These are phyloP conservation scores for Verticillium zaregamsianum DNA, from an alignment of 2,329 filamentous ascomycete species.

Conservation along the genomic window DNA sequence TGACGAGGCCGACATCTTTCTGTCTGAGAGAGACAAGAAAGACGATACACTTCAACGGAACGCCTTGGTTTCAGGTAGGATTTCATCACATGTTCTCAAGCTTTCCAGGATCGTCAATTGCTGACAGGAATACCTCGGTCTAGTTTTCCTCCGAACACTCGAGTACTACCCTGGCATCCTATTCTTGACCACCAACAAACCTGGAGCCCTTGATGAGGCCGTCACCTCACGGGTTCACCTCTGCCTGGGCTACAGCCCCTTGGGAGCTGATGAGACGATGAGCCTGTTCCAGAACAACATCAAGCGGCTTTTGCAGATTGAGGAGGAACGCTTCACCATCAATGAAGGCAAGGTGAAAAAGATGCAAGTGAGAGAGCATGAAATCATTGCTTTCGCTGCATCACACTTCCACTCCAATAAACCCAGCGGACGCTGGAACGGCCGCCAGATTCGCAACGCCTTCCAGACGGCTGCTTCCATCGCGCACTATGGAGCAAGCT, in stretches of 20 bases:
- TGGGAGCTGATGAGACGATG: not conserved
- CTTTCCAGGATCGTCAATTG: no score
- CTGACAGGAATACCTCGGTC: not conserved
- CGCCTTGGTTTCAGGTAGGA: constrained; percentile 17
- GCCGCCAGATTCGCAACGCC: constrained; percentile 32
- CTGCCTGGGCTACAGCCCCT: constrained; percentile 15
- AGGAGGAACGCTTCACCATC: not conserved
- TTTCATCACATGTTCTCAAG: not conserved
- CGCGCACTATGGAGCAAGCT: constrained; percentile 22
- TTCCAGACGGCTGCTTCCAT: constrained; percentile 32
- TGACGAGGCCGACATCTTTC: constrained; percentile 23
- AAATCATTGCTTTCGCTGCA: no score
- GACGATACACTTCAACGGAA: constrained; percentile 18
- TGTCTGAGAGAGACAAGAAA: constrained; percentile 14
- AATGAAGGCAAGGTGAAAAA: no score
- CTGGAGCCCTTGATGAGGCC: constrained; percentile 39
- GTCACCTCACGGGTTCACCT: constrained; percentile 36
- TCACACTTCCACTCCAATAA: no score
- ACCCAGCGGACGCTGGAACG: constrained; percentile 24
- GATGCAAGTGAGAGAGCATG: no score
- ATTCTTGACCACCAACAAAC: constrained; percentile 41
- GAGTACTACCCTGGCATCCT: constrained; percentile 38
- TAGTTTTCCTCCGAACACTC: constrained; percentile 34
- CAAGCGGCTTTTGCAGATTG: not conserved
- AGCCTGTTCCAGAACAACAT: constrained; percentile 3